Percentiles rank a stretch among this genome's conserved stretches.
Evolutionary conservation across 257 asterid genomes (phyloP).

Genomic region (Agastache rugosa): DNA sequence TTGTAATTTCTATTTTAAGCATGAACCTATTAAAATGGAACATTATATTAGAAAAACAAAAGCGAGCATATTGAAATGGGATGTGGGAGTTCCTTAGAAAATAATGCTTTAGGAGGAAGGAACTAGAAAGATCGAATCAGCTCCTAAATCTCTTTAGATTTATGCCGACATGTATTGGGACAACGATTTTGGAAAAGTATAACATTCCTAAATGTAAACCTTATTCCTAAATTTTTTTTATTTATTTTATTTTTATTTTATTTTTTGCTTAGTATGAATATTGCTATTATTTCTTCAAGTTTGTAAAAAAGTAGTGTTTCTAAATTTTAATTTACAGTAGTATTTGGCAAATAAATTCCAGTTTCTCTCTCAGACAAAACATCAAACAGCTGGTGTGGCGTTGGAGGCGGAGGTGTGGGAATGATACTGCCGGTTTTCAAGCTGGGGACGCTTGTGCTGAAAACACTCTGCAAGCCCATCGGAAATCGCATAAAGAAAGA

Average conservation of each 20-base stretch:
- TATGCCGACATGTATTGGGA: too few species aligned
- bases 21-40: too few species aligned
- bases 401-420: conserved; percentile 14
- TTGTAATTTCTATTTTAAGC: too few species aligned
- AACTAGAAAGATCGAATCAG: too few species aligned
- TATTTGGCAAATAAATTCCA: neutral
- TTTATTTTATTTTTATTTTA: too few species aligned
- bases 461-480: conserved; percentile 78
- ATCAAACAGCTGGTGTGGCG: conserved; percentile 34
- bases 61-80: too few species aligned
- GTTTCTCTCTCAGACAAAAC: neutral
- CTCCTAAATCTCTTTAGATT: too few species aligned
- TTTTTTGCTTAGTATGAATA: neutral
- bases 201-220: neutral
- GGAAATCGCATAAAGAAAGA: conserved; percentile 80
- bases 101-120: too few species aligned
- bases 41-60: too few species aligned
- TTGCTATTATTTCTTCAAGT: neutral
- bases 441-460: conserved; percentile 83
- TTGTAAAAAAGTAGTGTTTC: neutral
- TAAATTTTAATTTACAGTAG: neutral
- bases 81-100: too few species aligned
- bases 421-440: conserved; percentile 81
- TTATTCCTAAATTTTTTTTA: too few species aligned
- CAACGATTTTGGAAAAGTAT: too few species aligned